Conservation (phyloP, 1,284 basidiomycete genomes). For the Phellinidium pouzarii region DNA sequence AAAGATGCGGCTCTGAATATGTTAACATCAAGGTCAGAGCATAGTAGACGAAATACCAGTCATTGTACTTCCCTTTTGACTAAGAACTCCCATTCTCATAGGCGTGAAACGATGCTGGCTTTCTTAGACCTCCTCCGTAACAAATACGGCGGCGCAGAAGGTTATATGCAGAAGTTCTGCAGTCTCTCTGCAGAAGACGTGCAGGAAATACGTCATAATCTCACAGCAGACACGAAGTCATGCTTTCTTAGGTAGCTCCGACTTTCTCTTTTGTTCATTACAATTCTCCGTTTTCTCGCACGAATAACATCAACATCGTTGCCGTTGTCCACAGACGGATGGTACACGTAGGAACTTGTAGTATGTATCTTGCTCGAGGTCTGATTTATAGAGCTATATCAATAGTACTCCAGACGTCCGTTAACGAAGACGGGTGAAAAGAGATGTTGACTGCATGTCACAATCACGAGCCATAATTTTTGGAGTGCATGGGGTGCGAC, state of each 20-base stretch:
- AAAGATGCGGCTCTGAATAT: slow-evolving; percentile 69
- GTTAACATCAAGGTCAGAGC: slow-evolving; percentile 59
- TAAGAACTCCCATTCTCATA: too few relatives aligned
- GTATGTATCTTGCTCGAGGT: too few relatives aligned
- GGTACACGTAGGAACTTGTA: too few relatives aligned
- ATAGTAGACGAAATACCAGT: too few relatives aligned
- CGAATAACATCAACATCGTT: too few relatives aligned
- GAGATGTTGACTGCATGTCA: slow-evolving; percentile 11
- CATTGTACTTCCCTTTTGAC: too few relatives aligned
- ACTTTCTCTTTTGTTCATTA: not conserved
- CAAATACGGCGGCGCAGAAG: slow-evolving; percentile 61
- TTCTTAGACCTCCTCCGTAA: slow-evolving; percentile 53
- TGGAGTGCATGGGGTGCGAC: slow-evolving; percentile 13
- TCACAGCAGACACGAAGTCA: slow-evolving; percentile 33
- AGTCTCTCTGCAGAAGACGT: slow-evolving; percentile 57
- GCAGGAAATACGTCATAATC: slow-evolving; percentile 47
- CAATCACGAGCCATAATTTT: slow-evolving; percentile 11
- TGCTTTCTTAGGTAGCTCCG: not conserved
- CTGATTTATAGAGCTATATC: too few relatives aligned
- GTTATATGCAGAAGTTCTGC: slow-evolving; percentile 48
- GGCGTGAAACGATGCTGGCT: slow-evolving; percentile 64
- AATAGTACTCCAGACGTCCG: too few relatives aligned
- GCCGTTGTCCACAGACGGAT: too few relatives aligned
- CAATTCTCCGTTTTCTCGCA: not conserved
- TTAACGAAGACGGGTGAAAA: too few relatives aligned